Evolutionary conservation across 129 eudicot genomes (phyloP).

Genomic region (Chrysanthemum lavandulifolium): DNA sequence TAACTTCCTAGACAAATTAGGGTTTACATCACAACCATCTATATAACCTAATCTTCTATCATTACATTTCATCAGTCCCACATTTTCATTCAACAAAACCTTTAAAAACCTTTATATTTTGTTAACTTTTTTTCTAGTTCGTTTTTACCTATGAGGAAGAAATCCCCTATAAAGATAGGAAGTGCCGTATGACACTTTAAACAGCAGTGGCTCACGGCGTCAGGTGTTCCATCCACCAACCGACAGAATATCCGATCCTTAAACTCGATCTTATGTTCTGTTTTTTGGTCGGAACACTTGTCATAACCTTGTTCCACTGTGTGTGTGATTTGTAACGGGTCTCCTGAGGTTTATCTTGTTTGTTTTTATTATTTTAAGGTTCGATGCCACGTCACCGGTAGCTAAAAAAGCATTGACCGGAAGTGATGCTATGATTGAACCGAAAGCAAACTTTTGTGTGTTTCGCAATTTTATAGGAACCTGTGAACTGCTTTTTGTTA

Average conservation of each 20-base stretch:
- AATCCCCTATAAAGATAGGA: conserved; percentile 81
- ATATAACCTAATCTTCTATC: too few relatives aligned
- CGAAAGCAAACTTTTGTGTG: conserved; percentile 40
- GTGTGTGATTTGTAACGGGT: conserved; percentile 95
- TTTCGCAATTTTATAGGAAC: conserved; percentile 83
- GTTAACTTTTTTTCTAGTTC: background rate
- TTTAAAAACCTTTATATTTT: background rate
- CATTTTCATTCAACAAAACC: background rate
- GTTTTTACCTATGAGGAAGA: conserved; percentile 58
- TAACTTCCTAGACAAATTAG: too few relatives aligned
- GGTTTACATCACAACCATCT: too few relatives aligned
- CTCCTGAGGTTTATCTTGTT: conserved; percentile 59
- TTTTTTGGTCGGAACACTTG: conserved; percentile 22
- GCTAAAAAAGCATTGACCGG: conserved; percentile 64
- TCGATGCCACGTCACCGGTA: conserved; percentile 92
- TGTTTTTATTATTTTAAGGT: conserved; percentile 28
- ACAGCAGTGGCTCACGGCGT: conserved; percentile 40
- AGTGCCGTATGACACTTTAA: conserved; percentile 97
- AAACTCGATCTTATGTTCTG: conserved; percentile 12
- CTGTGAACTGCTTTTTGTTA: conserved; percentile 51
- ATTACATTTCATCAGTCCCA: background rate
- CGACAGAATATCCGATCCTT: conserved; percentile 12
- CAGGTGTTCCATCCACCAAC: conserved; percentile 55
- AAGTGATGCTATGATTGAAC: conserved; percentile 76
- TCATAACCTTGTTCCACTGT: conserved; percentile 33